phyloP scores from a whole-genome alignment of 2,329 filamentous ascomycete genomes.

The Bipolaris victoriae region DNA sequence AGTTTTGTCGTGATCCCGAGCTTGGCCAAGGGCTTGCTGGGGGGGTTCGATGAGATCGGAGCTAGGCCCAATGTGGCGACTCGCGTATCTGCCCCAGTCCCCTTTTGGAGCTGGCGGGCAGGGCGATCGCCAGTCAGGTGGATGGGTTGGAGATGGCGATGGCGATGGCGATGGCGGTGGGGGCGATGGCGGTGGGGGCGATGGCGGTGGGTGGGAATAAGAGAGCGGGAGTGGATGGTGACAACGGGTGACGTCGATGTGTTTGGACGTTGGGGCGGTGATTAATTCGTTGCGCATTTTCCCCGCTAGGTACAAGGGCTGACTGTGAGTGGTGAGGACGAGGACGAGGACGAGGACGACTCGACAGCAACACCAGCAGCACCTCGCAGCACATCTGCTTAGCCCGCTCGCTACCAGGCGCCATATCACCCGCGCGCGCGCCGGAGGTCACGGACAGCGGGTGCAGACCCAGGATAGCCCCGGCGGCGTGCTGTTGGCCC shows the following conservation, averaged over 20 bases:
- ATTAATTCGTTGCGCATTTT: constrained; percentile 5
- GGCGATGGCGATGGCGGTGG: not conserved
- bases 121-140: constrained; percentile 3
- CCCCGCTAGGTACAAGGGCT: constrained; percentile 2
- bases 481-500: not conserved
- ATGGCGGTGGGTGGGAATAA: not conserved
- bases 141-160: constrained; percentile 8
- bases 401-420: constrained; percentile 2
- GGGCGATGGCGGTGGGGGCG: not conserved
- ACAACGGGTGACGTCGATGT: not conserved
- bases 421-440: not conserved
- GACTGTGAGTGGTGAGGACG: not conserved
- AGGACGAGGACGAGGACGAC: no score
- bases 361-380: no score
- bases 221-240: no score
- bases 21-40: not conserved
- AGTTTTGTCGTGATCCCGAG: constrained; percentile 3
- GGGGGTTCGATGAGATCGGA: constrained; percentile 17
- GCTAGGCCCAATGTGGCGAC: constrained; percentile 14
- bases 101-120: not conserved
- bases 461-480: constrained; percentile 6
- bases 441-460: constrained; percentile 3
- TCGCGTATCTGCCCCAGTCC: constrained; percentile 22
- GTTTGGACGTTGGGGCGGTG: not conserved
- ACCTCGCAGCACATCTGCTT: no score